Base-by-base conservation (phyloP, 2,329 filamentous ascomycete genomes). In the Rhinocladiella mackenziei region DNA sequence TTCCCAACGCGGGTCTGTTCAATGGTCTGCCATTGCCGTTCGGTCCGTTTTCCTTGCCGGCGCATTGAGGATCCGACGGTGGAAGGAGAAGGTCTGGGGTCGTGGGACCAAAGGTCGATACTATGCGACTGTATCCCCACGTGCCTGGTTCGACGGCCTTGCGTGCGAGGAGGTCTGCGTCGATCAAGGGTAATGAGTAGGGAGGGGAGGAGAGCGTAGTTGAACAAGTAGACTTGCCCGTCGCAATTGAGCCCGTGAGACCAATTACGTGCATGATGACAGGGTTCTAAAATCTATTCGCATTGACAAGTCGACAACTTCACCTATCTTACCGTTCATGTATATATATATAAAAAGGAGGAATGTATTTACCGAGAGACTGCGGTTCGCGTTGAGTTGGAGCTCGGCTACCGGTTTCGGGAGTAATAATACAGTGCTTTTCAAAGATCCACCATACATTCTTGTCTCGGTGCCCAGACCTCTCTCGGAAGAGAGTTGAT, bases 171-270 rank as follows among this genome's bases (percentile, higher is more conserved):
- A 94, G 70, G 70, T 98, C 92, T 62, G 92, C 91, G 63, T 98
- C 92, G 70, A 98, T 83, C 57, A 98, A 77, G 59, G 92, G 89
- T 50, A 98, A 77, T 49, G 79, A 83, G 73, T 96, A 86, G 0
- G 91, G 92, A 4, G 86, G 73, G 3, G 79, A 75, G 38, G 84
- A 80, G 58, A 98, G 85, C 57, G 95, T 77, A 28, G 77, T 74
- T 19, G 92, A 95, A 43, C 96, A 89, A 55, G 91, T 98, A 33
- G 91, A 95, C 77, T 98, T 98, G 65, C 92, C 92, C 4, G 92
- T 98, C 49, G 92, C 92, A 62, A 98, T 97, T 50, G 89, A 95
- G 63, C 92, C 92, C 6, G 92, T 98, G 18, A 98, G 80, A 45
- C 92, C 92, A 58, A 98, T 89, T 60, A 98, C 81, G 36, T 97